phyloP scores from a whole-genome alignment of 148 eudicot species.

The Cornus suecica region DNA sequence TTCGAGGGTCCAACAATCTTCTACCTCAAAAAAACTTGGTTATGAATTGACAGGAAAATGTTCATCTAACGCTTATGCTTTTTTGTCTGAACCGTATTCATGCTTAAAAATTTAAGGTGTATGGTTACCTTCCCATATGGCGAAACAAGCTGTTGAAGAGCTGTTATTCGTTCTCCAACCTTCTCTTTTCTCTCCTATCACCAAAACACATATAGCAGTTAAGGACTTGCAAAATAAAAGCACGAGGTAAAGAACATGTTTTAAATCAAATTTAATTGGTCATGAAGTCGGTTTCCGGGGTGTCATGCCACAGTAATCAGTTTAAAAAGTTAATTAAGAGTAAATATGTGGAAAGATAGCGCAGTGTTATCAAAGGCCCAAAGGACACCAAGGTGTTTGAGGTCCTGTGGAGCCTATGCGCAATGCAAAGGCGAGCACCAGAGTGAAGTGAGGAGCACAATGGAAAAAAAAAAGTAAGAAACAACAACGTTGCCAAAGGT shows the following conservation, averaged over 20 bases:
- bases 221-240: not conserved
- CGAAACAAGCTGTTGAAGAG: slow-evolving; percentile 87
- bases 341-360: not conserved
- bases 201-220: slow-evolving; percentile 9
- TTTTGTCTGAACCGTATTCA: not conserved
- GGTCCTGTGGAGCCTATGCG: too few relatives aligned
- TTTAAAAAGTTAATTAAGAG: not conserved
- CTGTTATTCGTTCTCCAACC: slow-evolving; percentile 65
- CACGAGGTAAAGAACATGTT: not conserved
- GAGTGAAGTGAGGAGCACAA: too few relatives aligned
- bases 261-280: not conserved
- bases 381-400: too few relatives aligned
- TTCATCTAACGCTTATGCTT: not conserved
- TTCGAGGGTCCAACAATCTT: not conserved
- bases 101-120: not conserved
- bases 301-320: not conserved
- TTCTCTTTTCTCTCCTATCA: slow-evolving; percentile 80
- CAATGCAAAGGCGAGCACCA: too few relatives aligned
- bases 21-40: not conserved
- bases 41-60: not conserved
- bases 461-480: too few relatives aligned
- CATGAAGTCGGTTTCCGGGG: not conserved
- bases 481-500: too few relatives aligned
- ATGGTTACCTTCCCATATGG: slow-evolving; percentile 81
- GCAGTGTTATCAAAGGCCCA: too few relatives aligned